A percentile compares a stretch with the other conserved stretches of the same genome.
Conservation (phyloP, 75 land plant genomes). For the Gnetum montanum region DNA sequence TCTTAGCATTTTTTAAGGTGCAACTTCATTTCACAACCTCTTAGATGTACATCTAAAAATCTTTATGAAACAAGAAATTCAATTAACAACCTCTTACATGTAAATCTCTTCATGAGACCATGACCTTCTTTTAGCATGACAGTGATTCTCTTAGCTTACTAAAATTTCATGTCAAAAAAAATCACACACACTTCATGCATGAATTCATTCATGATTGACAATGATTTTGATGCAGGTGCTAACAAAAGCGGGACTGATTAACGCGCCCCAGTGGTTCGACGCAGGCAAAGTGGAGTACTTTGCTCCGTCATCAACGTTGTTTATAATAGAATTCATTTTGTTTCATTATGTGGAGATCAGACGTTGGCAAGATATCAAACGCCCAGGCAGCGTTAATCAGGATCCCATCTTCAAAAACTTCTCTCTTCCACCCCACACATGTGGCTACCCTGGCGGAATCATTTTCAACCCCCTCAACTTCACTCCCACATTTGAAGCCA, state of each 20-base stretch:
- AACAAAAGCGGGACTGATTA: constrained; percentile 60
- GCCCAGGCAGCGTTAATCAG: constrained; percentile 90
- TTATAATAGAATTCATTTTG: constrained; percentile 88
- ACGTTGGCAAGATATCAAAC: constrained; percentile 89
- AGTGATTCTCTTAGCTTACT: too few relatives aligned
- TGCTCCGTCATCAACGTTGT: constrained; percentile 89
- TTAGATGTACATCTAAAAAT: too few relatives aligned
- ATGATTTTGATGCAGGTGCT: too few relatives aligned
- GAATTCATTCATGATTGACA: too few relatives aligned
- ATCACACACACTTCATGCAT: too few relatives aligned
- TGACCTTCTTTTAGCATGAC: too few relatives aligned
- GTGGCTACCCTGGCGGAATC: constrained; percentile 88
- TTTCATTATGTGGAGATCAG: constrained; percentile 93
- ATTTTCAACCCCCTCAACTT: constrained; percentile 93
- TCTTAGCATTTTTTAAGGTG: too few relatives aligned
- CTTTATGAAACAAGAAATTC: too few relatives aligned
- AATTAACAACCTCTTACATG: too few relatives aligned
- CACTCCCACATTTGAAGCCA: constrained; percentile 65
- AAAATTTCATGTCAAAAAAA: too few relatives aligned
- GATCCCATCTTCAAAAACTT: constrained; percentile 87
- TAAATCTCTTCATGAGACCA: too few relatives aligned
- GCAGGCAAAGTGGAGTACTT: constrained; percentile 87
- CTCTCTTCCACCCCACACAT: constrained; percentile 64
- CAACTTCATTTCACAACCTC: too few relatives aligned
- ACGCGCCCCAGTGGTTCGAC: constrained; percentile 81